Conservation (phyloP, 495 filamentous ascomycete genomes). For the Neurospora sp. region DNA sequence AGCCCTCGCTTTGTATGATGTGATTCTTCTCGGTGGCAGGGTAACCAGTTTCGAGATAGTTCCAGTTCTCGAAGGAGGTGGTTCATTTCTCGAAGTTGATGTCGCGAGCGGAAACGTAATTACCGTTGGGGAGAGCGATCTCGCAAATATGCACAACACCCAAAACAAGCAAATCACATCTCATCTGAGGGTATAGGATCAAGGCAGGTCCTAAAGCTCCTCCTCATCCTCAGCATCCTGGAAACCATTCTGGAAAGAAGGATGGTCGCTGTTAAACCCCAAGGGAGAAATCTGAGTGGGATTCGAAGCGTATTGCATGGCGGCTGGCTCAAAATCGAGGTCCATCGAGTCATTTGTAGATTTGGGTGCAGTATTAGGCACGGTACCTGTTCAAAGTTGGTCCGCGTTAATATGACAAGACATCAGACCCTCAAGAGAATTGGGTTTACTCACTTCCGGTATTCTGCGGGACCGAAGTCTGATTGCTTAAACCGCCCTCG, state of each 20-base stretch:
- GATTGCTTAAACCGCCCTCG: background rate
- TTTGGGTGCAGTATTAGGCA: background rate
- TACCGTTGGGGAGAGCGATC: background rate
- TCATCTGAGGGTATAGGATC: background rate
- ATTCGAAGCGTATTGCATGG: background rate
- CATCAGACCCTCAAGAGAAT: background rate
- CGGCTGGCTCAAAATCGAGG: background rate
- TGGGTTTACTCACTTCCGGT: background rate
- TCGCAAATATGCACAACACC: background rate
- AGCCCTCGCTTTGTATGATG: background rate
- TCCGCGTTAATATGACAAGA: background rate
- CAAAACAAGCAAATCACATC: background rate
- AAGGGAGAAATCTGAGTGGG: background rate
- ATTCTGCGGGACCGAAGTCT: background rate
- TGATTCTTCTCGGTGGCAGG: background rate
- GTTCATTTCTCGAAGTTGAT: background rate
- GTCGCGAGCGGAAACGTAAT: no score
- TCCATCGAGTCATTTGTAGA: background rate
- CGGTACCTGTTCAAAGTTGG: background rate
- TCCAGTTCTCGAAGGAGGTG: background rate
- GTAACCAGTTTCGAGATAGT: background rate
- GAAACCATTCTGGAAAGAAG: background rate
- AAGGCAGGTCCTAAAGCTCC: background rate
- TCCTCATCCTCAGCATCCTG: background rate
- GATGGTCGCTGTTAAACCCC: background rate